Base-by-base conservation (phyloP, 805 yeast species). In the Jamesozyma piceae region DNA sequence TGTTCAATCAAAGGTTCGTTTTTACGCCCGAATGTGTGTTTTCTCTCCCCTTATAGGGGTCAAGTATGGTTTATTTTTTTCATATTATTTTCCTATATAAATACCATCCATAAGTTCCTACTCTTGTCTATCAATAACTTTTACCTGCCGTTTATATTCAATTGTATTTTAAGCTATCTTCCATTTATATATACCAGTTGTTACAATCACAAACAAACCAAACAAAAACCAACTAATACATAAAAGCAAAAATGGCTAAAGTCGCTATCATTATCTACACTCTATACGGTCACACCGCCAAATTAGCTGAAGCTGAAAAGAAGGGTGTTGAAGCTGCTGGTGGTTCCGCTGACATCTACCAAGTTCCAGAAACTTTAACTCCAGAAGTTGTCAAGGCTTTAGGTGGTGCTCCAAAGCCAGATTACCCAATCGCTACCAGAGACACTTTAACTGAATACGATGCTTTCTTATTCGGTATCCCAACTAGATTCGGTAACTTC, bases 391-490 rank as follows among this genome's bases (percentile, higher is more conserved):
- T 87, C 49, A 60, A 63, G 37, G 63, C 68, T 56, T 62, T 87
- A 69, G 74, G 78, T 53, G 95, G 63, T 38, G 78, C 85, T 35
- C 69, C 75, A 43, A 77, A 78, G 60, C 78, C 82, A 45, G 72
- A 71, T 43, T 67, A 68, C 48, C 89, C 92, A 51, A 67, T 75
- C 55, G 85, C 85, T 40, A 70, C 82, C 14, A 53, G 63, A 9
- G 82, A 75, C 18, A 72, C 77, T 17, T 69, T 87, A 51, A 58
- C 65, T 3, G 66, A 71, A 49, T 82, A 80, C 69, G 95, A 88
- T 58, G 95, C 89, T 37, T 77, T 82, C 68, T 51, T 88, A 50
- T 83, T 87, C 54, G 96, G 95, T 59, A 63, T 83, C 53, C 94
- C 95, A 55, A 82, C 95, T 43, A 78, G 95, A 66, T 87, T 67